Evolutionary conservation across 1,139 yeast species (phyloP).

Genomic region (Candida tetrigidarum): DNA sequence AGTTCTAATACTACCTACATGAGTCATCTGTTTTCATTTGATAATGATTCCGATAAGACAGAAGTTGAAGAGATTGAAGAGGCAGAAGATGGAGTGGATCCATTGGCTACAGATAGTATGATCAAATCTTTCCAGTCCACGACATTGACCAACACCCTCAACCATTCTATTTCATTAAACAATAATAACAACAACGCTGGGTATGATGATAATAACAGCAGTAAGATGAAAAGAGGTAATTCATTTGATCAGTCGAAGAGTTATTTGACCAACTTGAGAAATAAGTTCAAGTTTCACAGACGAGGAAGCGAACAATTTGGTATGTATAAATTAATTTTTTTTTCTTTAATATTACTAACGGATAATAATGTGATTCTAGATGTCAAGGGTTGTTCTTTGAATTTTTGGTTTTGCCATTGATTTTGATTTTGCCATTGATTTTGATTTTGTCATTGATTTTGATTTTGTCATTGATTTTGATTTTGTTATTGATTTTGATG

Average conservation of each 20-base stretch:
- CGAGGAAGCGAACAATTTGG: conserved; percentile 39
- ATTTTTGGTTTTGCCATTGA: too few relatives aligned
- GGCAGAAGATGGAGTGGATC: conserved; percentile 1
- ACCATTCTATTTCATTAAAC: conserved; percentile 2
- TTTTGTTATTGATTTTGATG: too few relatives aligned
- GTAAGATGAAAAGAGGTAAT: conserved; percentile 11
- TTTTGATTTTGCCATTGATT: too few relatives aligned
- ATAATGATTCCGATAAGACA: conserved; percentile 5
- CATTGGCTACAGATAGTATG: not conserved
- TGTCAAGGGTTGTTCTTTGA: too few relatives aligned
- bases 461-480: too few relatives aligned
- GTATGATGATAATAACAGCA: not conserved
- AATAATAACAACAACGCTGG: conserved; percentile 3
- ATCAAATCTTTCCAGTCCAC: conserved; percentile 10
- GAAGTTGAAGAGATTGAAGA: conserved; percentile 7
- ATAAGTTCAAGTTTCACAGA: conserved; percentile 22
- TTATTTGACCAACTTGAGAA: conserved; percentile 21
- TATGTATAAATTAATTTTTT: conserved; percentile 34
- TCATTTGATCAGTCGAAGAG: conserved; percentile 48
- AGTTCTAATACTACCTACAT: not conserved
- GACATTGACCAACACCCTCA: conserved; percentile 5
- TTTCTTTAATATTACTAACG: conserved; percentile 1
- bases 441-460: too few relatives aligned
- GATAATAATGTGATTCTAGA: not conserved
- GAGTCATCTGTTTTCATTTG: conserved; percentile 1